Percentiles rank a stretch among this genome's conserved stretches.
These are phyloP conservation scores for Xylaria cubensis DNA, from an alignment of 495 filamentous ascomycete species.

Conservation along the genomic window DNA sequence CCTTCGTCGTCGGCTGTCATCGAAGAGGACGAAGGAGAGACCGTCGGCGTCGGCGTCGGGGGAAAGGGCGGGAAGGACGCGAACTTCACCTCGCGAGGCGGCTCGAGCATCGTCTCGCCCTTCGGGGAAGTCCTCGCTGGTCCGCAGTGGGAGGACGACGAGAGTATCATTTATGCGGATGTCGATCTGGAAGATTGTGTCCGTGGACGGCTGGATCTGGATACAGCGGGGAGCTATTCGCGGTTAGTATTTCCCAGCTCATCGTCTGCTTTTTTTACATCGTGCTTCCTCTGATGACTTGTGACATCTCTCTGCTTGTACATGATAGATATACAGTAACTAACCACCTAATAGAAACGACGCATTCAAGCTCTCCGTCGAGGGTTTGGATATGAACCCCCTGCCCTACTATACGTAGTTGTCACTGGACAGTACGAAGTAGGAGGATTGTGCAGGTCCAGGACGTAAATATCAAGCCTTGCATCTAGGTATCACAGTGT, in stretches of 20 bases:
- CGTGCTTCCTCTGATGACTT: not conserved
- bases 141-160: constrained; percentile 82
- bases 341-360: constrained; percentile 63
- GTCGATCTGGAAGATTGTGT: constrained; percentile 62
- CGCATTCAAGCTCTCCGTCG: constrained; percentile 77
- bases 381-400: constrained; percentile 74
- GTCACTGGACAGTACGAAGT: not conserved
- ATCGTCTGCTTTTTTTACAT: not conserved
- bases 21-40: constrained; percentile 27
- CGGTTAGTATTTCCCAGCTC: constrained; percentile 40
- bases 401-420: constrained; percentile 60
- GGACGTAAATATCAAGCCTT: not conserved
- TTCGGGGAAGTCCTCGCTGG: constrained; percentile 78
- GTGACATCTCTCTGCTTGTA: not conserved
- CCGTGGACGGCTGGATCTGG: constrained; percentile 63
- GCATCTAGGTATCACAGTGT: not conserved
- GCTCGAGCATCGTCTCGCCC: constrained; percentile 82
- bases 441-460: not conserved
- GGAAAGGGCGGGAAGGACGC: too few relatives aligned
- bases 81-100: constrained; percentile 69
- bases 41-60: not conserved
- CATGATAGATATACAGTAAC: not conserved
- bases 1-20: constrained; percentile 11
- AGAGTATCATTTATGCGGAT: constrained; percentile 53
- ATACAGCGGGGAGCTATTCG: constrained; percentile 82